Conservation (phyloP, 179 eudicot genomes). For the Vitellaria paradoxa region DNA sequence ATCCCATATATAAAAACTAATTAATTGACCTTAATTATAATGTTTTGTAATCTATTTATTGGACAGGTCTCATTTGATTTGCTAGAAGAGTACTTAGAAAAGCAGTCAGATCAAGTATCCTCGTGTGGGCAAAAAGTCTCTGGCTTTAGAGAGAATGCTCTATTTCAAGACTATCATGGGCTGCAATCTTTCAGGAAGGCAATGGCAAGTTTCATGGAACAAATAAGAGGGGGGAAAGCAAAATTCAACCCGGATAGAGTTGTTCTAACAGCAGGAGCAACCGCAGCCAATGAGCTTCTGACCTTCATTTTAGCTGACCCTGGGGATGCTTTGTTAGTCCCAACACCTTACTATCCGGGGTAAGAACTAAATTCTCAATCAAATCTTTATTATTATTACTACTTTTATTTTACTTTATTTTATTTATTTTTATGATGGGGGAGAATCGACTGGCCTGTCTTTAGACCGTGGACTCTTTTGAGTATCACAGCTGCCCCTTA, state of each 20-base stretch:
- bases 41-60: constrained; percentile 4
- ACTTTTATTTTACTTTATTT: no score
- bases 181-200: constrained; percentile 75
- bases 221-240: constrained; percentile 68
- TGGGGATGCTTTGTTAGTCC: constrained; percentile 74
- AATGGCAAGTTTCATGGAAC: constrained; percentile 85
- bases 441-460: no score
- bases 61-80: constrained; percentile 78
- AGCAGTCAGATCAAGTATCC: constrained; percentile 37
- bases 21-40: not conserved
- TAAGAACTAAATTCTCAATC: constrained; percentile 16
- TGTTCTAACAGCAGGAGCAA: constrained; percentile 86
- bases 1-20: no score
- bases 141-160: constrained; percentile 77
- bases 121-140: constrained; percentile 37
- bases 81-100: constrained; percentile 63
- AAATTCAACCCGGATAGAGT: constrained; percentile 61
- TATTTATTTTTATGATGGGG: no score
- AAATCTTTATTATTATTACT: no score
- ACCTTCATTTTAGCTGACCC: constrained; percentile 77
- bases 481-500: no score
- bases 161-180: constrained; percentile 92
- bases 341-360: constrained; percentile 93
- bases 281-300: constrained; percentile 74
- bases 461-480: no score